A percentile compares a stretch with the other conserved stretches of the same genome.
These are phyloP conservation scores for Sarcodon aspratus DNA, from an alignment of 768 basidiomycete species.

Conservation along the genomic window DNA sequence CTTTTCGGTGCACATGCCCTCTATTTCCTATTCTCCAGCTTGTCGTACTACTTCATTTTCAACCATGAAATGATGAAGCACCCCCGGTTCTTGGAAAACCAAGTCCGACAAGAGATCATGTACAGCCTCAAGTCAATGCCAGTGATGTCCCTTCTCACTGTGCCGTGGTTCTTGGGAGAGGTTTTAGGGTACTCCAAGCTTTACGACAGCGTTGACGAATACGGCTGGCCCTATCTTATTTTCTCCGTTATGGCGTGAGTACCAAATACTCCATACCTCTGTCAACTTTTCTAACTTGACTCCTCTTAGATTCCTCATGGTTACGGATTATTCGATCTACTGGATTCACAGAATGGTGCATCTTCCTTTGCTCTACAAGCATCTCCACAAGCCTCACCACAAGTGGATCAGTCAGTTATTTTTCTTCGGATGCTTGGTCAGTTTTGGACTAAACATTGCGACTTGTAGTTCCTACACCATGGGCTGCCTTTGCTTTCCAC, in stretches of 20 bases:
- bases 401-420: slow-evolving; percentile 83
- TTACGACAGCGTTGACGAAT: slow-evolving; percentile 70
- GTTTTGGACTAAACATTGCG: slow-evolving; percentile 3
- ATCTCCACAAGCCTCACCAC: slow-evolving; percentile 95
- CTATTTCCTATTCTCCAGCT: slow-evolving; percentile 81
- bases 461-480: slow-evolving; percentile 83
- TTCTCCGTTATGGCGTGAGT: slow-evolving; percentile 62
- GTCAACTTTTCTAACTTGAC: slow-evolving; percentile 4
- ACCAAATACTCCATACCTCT: neutral
- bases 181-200: slow-evolving; percentile 74
- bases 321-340: slow-evolving; percentile 92
- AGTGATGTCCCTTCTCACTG: slow-evolving; percentile 66
- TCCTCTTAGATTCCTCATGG: slow-evolving; percentile 53
- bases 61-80: slow-evolving; percentile 94
- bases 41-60: slow-evolving; percentile 82
- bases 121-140: slow-evolving; percentile 71
- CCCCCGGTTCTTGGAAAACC: slow-evolving; percentile 86
- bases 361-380: slow-evolving; percentile 77
- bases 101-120: slow-evolving; percentile 73
- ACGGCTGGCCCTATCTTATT: slow-evolving; percentile 64
- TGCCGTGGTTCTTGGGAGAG: slow-evolving; percentile 93
- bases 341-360: slow-evolving; percentile 95
- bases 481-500: slow-evolving; percentile 96
- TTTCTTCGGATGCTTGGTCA: neutral
- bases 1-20: slow-evolving; percentile 72